A percentile compares a stretch with the other conserved stretches of the same genome.
Conservation (phyloP, 2,329 filamentous ascomycete genomes). For the Paecilomyces fulvus region DNA sequence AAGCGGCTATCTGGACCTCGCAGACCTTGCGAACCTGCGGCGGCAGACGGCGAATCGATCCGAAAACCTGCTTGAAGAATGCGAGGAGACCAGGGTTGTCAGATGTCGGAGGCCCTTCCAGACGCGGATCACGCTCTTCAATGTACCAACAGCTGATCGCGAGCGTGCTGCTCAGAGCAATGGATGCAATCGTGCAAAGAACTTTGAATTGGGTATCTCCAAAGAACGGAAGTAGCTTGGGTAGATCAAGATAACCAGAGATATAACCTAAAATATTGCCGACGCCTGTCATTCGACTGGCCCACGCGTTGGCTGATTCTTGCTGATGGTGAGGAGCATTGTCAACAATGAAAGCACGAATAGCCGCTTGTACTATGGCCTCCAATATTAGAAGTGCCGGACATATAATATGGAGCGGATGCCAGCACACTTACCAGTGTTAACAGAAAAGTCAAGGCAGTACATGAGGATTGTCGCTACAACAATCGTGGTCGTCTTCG, state of each 20-base stretch:
- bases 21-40: slow-evolving; percentile 77
- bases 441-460: slow-evolving; percentile 87
- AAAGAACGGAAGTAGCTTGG: slow-evolving; percentile 65
- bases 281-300: slow-evolving; percentile 73
- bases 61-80: slow-evolving; percentile 73
- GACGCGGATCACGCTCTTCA: slow-evolving; percentile 69
- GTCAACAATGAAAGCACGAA: slow-evolving; percentile 88
- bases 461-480: slow-evolving; percentile 82
- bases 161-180: slow-evolving; percentile 63
- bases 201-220: slow-evolving; percentile 89
- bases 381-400: slow-evolving; percentile 6
- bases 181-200: slow-evolving; percentile 73
- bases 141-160: slow-evolving; percentile 61
- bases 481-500: slow-evolving; percentile 60
- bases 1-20: slow-evolving; percentile 73
- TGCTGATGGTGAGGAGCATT: slow-evolving; percentile 89
- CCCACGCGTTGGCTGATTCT: slow-evolving; percentile 90
- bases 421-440: slow-evolving; percentile 57
- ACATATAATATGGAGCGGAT: background rate
- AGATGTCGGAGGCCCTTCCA: slow-evolving; percentile 55
- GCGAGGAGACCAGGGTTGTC: slow-evolving; percentile 58
- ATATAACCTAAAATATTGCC: slow-evolving; percentile 89
- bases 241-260: slow-evolving; percentile 75
- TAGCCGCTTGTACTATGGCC: slow-evolving; percentile 68
- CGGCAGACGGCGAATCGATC: slow-evolving; percentile 68